phyloP scores from a whole-genome alignment of 2,329 filamentous ascomycete species.

The Sclerotinia subarctica region DNA sequence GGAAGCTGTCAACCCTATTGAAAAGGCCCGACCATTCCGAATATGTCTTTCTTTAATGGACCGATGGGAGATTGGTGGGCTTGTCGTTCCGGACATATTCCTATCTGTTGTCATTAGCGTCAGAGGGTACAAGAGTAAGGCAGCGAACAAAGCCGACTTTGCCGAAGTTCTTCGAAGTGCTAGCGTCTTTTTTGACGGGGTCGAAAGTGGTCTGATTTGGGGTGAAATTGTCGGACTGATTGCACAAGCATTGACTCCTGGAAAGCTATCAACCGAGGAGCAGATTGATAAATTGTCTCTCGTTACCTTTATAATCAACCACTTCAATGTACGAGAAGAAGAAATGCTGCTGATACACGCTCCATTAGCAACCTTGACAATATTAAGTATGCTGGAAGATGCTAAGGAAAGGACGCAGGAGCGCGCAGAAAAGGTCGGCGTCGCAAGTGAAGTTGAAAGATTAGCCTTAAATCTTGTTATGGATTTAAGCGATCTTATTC shows the following conservation, averaged over 20 bases:
- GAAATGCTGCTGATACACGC: slow-evolving; percentile 90
- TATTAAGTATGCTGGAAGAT: slow-evolving; percentile 57
- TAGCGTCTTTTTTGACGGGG: slow-evolving; percentile 94
- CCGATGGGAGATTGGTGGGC: slow-evolving; percentile 91
- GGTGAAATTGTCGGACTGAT: slow-evolving; percentile 72
- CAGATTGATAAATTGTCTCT: slow-evolving; percentile 65
- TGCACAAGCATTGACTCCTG: slow-evolving; percentile 54
- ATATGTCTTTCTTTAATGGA: slow-evolving; percentile 97
- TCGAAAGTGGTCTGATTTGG: slow-evolving; percentile 92
- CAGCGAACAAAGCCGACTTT: slow-evolving; percentile 66
- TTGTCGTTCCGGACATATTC: slow-evolving; percentile 86
- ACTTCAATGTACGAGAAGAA: slow-evolving; percentile 93
- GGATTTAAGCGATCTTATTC: slow-evolving; percentile 60
- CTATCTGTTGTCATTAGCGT: slow-evolving; percentile 80
- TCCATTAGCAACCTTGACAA: slow-evolving; percentile 68
- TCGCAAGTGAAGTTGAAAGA: slow-evolving; percentile 30
- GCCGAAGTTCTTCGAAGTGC: slow-evolving; percentile 88
- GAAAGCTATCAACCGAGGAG: slow-evolving; percentile 41
- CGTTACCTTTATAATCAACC: slow-evolving; percentile 74
- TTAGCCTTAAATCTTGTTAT: slow-evolving; percentile 49
- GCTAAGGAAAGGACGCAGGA: slow-evolving; percentile 41
- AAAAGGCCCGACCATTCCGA: slow-evolving; percentile 80
- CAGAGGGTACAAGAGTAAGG: slow-evolving; percentile 65
- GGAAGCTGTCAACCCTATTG: slow-evolving; percentile 51
- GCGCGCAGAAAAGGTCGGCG: slow-evolving; percentile 31